A percentile compares a stretch with the other conserved stretches of the same genome.
phyloP scores from a whole-genome alignment of 2,329 filamentous ascomycete species.

The Colletotrichum orbiculare region DNA sequence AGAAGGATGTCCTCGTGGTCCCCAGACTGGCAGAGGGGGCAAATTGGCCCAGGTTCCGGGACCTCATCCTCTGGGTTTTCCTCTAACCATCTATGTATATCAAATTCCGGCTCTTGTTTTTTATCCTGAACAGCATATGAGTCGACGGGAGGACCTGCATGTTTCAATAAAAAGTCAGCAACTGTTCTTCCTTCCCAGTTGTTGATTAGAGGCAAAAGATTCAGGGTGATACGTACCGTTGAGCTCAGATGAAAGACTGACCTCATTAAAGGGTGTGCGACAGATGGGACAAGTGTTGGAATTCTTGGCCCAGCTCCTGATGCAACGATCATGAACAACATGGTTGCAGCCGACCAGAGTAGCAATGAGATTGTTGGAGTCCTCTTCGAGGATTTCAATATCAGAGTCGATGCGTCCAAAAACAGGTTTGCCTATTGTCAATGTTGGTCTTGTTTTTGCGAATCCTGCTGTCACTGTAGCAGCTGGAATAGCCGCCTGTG shows the following conservation, averaged over 20 bases:
- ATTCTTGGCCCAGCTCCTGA: constrained; percentile 94
- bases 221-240: constrained; percentile 34
- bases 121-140: constrained; percentile 80
- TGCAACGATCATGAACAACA: constrained; percentile 90
- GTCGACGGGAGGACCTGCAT: constrained; percentile 63
- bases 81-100: constrained; percentile 78
- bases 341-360: constrained; percentile 84
- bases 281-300: constrained; percentile 99
- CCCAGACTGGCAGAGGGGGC: constrained; percentile 83
- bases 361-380: constrained; percentile 61
- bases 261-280: constrained; percentile 88
- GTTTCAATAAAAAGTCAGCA: constrained; percentile 37
- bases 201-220: neutral
- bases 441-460: constrained; percentile 37
- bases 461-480: constrained; percentile 33
- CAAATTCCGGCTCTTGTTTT: constrained; percentile 90
- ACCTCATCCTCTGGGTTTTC: constrained; percentile 76
- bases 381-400: constrained; percentile 37
- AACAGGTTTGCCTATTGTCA: constrained; percentile 12
- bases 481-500: constrained; percentile 40
- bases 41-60: constrained; percentile 83
- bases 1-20: constrained; percentile 88
- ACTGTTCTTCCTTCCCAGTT: constrained; percentile 6
- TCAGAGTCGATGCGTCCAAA: constrained; percentile 31
- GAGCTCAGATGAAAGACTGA: constrained; percentile 80